Evolutionary conservation across 768 basidiomycete genomes (phyloP).

Genomic region (Phaeotremella skinneri): DNA sequence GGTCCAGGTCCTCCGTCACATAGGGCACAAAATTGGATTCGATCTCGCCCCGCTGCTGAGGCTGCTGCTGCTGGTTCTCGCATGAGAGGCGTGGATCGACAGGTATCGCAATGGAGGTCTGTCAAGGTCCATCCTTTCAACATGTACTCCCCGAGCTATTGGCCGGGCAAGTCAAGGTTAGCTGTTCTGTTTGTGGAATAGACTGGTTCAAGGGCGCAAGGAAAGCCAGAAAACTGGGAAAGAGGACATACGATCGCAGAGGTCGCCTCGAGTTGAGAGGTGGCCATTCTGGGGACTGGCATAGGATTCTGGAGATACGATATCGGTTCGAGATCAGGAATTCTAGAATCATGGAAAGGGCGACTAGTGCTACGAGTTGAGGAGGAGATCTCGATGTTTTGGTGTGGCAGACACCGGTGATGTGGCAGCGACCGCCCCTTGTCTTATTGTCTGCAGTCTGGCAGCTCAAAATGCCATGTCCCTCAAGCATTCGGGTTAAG

Average conservation of each 20-base stretch:
- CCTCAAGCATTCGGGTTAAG: too few species aligned
- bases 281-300: constrained; percentile 17
- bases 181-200: neutral
- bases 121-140: constrained; percentile 52
- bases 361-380: too few species aligned
- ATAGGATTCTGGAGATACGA: too few species aligned
- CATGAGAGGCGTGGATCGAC: constrained; percentile 47
- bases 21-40: constrained; percentile 48
- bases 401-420: too few species aligned
- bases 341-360: too few species aligned
- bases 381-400: too few species aligned
- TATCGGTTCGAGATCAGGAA: too few species aligned
- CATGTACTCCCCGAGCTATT: constrained; percentile 51
- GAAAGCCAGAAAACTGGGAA: neutral
- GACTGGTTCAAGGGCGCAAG: neutral
- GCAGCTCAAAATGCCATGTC: too few species aligned
- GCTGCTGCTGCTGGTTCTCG: constrained; percentile 40
- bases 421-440: too few species aligned
- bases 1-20: constrained; percentile 45
- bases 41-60: constrained; percentile 23
- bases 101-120: constrained; percentile 43
- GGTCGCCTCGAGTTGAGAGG: constrained; percentile 35
- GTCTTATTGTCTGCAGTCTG: too few species aligned
- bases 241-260: constrained; percentile 36
- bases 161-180: neutral